phyloP scores from a whole-genome alignment of 2,329 filamentous ascomycete species.

The Hypomyces perniciosus region DNA sequence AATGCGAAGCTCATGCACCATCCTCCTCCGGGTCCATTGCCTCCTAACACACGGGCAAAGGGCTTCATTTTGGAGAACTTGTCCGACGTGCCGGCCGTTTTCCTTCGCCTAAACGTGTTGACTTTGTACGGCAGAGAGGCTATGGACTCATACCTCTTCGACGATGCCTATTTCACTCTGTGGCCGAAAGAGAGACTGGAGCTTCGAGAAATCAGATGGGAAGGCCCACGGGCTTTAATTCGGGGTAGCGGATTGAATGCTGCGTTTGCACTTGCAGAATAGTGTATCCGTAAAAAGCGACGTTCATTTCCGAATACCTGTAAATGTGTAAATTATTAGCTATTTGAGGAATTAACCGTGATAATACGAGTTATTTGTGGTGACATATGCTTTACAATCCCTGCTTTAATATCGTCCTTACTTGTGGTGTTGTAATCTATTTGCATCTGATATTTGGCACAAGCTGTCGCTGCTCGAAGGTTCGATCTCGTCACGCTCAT shows the following conservation, averaged over 20 bases:
- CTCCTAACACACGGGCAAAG: conserved; percentile 8
- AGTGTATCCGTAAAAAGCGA: conserved; percentile 5
- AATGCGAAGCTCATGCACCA: conserved; percentile 18
- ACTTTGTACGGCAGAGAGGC: conserved; percentile 36
- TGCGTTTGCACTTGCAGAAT: not conserved
- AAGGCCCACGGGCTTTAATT: conserved; percentile 10
- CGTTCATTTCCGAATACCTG: not conserved
- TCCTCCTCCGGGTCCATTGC: conserved; percentile 5
- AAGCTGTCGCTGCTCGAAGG: too few species aligned
- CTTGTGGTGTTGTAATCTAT: too few species aligned
- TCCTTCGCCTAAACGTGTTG: conserved; percentile 40
- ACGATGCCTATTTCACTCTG: conserved; percentile 59
- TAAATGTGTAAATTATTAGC: not conserved
- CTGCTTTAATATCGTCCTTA: too few species aligned
- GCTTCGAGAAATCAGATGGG: conserved; percentile 15
- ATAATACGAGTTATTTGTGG: too few species aligned
- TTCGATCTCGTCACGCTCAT: too few species aligned
- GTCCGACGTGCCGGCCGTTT: conserved; percentile 49
- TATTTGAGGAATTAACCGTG: not conserved
- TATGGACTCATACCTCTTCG: conserved; percentile 44
- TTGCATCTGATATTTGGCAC: too few species aligned
- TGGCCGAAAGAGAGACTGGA: conserved; percentile 48
- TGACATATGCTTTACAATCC: too few species aligned
- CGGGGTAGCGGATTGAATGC: conserved; percentile 15
- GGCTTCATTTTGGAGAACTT: conserved; percentile 45